phyloP scores from a whole-genome alignment of 139 green algal genomes.

The Closterium sp. region DNA sequence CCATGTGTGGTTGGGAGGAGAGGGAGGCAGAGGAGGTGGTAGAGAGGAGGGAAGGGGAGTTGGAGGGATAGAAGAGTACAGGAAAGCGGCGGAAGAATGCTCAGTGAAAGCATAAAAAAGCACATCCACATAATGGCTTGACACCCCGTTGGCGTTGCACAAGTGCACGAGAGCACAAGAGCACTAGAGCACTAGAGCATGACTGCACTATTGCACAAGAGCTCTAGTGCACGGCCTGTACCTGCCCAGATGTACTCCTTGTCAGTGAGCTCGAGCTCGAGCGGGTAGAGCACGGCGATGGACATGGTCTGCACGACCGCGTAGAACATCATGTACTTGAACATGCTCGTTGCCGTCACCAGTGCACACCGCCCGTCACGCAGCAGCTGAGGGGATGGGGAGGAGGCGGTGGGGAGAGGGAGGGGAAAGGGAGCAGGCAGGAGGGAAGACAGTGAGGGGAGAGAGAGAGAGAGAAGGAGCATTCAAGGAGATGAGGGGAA shows the following conservation, averaged over 20 bases:
- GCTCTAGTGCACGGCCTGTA: too few relatives aligned
- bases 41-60: background rate
- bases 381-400: slow-evolving; percentile 5
- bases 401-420: background rate
- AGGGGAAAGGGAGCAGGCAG: too few relatives aligned
- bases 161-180: too few relatives aligned
- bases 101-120: too few relatives aligned
- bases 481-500: background rate
- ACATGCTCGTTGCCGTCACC: slow-evolving; percentile 37
- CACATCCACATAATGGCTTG: too few relatives aligned
- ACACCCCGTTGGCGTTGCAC: too few relatives aligned
- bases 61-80: background rate
- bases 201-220: too few relatives aligned
- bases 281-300: slow-evolving; percentile 19
- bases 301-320: slow-evolving; percentile 26
- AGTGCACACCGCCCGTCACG: slow-evolving; percentile 23
- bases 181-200: too few relatives aligned
- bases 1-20: background rate
- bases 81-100: too few relatives aligned
- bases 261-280: background rate
- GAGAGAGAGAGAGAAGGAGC: background rate
- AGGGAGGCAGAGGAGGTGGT: background rate
- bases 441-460: background rate
- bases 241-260: background rate
- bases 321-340: slow-evolving; percentile 46